Conservation (phyloP, 164 flowering plant genomes). For the Macadamia integrifolia region DNA sequence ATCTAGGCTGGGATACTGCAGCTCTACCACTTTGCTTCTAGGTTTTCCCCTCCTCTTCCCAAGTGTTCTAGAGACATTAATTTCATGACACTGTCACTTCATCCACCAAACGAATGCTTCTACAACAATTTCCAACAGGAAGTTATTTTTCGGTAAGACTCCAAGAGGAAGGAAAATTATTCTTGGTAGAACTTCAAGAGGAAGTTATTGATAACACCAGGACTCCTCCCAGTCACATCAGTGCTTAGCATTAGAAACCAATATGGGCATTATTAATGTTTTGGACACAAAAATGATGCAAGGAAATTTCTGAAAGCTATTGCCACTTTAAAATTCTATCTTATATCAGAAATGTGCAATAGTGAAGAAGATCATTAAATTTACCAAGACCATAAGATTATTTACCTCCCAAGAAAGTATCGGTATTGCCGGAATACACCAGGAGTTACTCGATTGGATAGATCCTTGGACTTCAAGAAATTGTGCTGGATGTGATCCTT, state of each 20-base stretch:
- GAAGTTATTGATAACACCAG: no score
- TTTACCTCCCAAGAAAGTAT: constrained; percentile 85
- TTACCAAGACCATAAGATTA: background rate
- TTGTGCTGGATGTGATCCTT: constrained; percentile 50
- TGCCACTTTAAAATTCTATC: background rate
- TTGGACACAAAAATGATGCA: background rate
- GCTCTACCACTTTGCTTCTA: background rate
- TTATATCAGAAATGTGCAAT: background rate
- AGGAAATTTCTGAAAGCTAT: background rate
- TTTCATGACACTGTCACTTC: background rate
- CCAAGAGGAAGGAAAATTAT: no score
- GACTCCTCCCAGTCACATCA: no score
- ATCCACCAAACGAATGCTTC: no score
- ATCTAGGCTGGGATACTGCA: background rate
- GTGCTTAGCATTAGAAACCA: no score
- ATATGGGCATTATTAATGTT: no score
- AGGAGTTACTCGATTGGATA: constrained; percentile 70
- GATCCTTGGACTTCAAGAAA: constrained; percentile 47
- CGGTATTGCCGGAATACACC: constrained; percentile 55
- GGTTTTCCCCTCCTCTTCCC: background rate
- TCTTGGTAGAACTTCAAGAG: no score
- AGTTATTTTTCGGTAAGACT: no score
- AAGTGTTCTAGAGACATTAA: background rate
- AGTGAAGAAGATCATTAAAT: background rate
- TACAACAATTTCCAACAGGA: no score